Evolutionary conservation across 2,329 filamentous ascomycete species (phyloP), one percentile per base, ranked within the genome.

Genomic region (Sporothrix mexicana): DNA sequence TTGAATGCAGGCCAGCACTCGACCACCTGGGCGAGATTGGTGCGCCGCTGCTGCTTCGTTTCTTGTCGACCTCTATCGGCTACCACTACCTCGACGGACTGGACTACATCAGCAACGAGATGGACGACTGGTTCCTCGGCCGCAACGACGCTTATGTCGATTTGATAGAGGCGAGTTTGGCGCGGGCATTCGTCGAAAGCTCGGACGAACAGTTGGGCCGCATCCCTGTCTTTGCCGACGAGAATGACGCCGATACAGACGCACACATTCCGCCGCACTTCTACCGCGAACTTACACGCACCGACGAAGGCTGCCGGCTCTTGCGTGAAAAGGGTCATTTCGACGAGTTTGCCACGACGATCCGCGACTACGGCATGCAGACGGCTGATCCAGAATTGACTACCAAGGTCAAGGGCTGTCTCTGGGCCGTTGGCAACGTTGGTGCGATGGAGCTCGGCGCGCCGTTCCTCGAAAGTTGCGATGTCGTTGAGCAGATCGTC

Each of bases 81-180:
- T 99, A 99, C 79, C 95, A 98, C 81, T 99, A 99, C 81, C 87
- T 99, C 6, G 94, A 98, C 79, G 96, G 95, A 0, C 85, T 99
- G 59, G 97, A 99, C 83, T 99, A 99, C 80, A 99, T 99, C 81
- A 98, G 95, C 74, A 96, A 97, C 79, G 97, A 99, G 81, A 99
- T 99, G 96, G 96, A 99, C 77, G 97, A 99, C 82, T 99, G 96
- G 96, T 99, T 98, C 79, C 86, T 99, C 43, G 96, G 96, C 15
- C 91, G 96, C 61, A 99, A 99, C 79, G 95, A 99, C 80, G 92
- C 91, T n/a, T 99, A 99, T 77, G 96, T 99, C 69, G 88, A 90
- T 51, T 88, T 98, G 55, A 95, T 99, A 55, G 96, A 99, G 81
- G 96, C 97, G n/a, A 97, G 95, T 71, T 86, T 99, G 69, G 94